Evolutionary conservation across 495 filamentous ascomycete genomes (phyloP), one percentile per base, ranked within the genome.

Genomic region (Xylaria flabelliformis): DNA sequence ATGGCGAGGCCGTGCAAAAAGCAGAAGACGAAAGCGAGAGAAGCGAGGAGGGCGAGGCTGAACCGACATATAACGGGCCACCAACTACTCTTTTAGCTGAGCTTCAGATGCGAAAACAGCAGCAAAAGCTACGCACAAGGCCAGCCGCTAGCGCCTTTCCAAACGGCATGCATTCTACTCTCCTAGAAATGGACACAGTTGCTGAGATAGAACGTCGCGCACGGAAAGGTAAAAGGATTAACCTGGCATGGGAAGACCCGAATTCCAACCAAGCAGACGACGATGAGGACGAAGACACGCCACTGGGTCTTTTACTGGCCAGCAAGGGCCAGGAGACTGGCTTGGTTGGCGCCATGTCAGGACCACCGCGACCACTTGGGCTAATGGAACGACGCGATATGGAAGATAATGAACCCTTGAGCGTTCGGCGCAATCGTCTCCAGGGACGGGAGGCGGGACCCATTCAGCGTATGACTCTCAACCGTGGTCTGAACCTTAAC

Each of bases 21-120:
- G 73, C 80, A 19, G 82, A 81, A 12, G 83, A 85, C 41, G 32
- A 56, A 56, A 76, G 80, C 7, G 87, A 86, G 10, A 76, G 79
- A n/a, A 76, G 80, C 7, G 87, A 86, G 10, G 76, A 79, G 21
- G 77, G 77, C 17, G 79, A 77, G 4, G 76, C 74, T 24, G 85
- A 85, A 36, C 78, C 75, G 46, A 72, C 82, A 0, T 94, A 87
- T 67, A 83, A 89, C 53, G 93, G 92, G 0, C 87, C 89, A 24
- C 96, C 96, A 5, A 97, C 92, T 4, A 99, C 96, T 1, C 86
- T 99, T 0, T 88, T 99, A 26, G 97, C 97, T 3, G 96, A 99
- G 78, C 84, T 99, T 21, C 92, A 97, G 79, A 83, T 96, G 61
- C 90, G 96, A 36, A 98, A 98, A 78, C 89, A 91, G 48, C 92